Evolutionary conservation across 2,329 filamentous ascomycete species (phyloP).

Genomic region (Myriosclerotinia scirpicola): DNA sequence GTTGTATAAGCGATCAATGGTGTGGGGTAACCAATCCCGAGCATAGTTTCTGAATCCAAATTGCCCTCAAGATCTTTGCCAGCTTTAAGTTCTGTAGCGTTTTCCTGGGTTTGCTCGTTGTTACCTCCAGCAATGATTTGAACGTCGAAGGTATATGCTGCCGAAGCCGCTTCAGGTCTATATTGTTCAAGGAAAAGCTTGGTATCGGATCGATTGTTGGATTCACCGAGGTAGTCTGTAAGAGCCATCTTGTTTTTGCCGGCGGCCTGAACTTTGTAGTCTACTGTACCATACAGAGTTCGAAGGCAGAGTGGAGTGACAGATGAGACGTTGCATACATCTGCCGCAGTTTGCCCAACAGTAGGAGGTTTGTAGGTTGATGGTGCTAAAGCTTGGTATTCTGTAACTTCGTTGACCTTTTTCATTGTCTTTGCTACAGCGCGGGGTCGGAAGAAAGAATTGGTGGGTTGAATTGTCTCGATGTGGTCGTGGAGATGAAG

Average conservation of each 20-base stretch:
- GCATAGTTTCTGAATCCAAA: constrained; percentile 55
- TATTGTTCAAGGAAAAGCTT: constrained; percentile 32
- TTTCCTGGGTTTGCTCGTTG: constrained; percentile 26
- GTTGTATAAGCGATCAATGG: constrained; percentile 55
- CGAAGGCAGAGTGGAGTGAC: constrained; percentile 35
- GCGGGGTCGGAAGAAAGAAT: constrained; percentile 52
- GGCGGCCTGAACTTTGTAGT: constrained; percentile 29
- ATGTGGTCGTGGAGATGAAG: constrained; percentile 46
- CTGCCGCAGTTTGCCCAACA: constrained; percentile 27
- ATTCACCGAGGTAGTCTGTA: constrained; percentile 34
- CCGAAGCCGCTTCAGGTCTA: constrained; percentile 28
- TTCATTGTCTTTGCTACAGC: constrained; percentile 41
- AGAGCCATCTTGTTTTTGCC: constrained; percentile 33
- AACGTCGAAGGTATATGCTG: constrained; percentile 24
- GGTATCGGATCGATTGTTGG: constrained; percentile 34
- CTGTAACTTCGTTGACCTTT: constrained; percentile 11
- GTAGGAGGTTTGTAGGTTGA: constrained; percentile 21
- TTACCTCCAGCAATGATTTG: constrained; percentile 24
- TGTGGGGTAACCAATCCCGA: constrained; percentile 54
- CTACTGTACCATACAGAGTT: constrained; percentile 33
- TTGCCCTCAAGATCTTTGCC: constrained; percentile 49
- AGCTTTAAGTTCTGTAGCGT: constrained; percentile 24
- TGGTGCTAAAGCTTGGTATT: constrained; percentile 8
- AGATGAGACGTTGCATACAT: constrained; percentile 62
- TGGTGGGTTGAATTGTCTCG: constrained; percentile 56